Evolutionary conservation across 2,329 filamentous ascomycete species (phyloP).

Genomic region (Nannizziopsis arthrosporioides): DNA sequence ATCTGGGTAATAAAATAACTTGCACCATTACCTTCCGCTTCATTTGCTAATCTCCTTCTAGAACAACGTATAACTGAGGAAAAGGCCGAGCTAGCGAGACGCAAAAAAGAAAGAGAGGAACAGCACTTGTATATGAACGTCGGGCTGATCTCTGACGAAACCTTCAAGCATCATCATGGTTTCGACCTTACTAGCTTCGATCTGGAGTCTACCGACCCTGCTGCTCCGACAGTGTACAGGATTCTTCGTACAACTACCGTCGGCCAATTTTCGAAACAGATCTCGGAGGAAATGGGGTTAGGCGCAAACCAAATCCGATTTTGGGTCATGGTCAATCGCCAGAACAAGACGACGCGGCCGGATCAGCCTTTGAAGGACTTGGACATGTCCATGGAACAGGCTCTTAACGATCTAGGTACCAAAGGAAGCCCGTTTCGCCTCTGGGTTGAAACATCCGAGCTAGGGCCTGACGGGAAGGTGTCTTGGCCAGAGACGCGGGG

Average conservation of each 20-base stretch:
- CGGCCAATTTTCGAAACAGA: slow-evolving; percentile 56
- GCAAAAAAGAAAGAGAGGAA: slow-evolving; percentile 80
- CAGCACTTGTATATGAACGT: slow-evolving; percentile 84
- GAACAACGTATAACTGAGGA: slow-evolving; percentile 72
- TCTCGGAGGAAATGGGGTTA: slow-evolving; percentile 58
- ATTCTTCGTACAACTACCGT: slow-evolving; percentile 65
- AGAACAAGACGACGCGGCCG: slow-evolving; percentile 90
- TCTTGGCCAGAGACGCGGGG: slow-evolving; percentile 47
- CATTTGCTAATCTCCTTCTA: slow-evolving; percentile 26
- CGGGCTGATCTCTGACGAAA: slow-evolving; percentile 67
- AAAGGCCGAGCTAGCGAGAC: slow-evolving; percentile 59
- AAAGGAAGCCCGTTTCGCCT: slow-evolving; percentile 55
- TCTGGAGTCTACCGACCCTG: slow-evolving; percentile 48
- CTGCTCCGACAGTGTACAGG: slow-evolving; percentile 60
- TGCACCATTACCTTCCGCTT: slow-evolving; percentile 3
- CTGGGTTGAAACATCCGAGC: slow-evolving; percentile 71
- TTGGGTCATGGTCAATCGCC: slow-evolving; percentile 97
- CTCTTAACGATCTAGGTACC: slow-evolving; percentile 55
- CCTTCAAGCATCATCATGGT: slow-evolving; percentile 68
- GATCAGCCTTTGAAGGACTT: slow-evolving; percentile 74
- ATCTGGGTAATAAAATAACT: slow-evolving; percentile 52
- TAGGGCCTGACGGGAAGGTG: slow-evolving; percentile 57
- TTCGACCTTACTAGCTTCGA: slow-evolving; percentile 72
- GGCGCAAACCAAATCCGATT: slow-evolving; percentile 63
- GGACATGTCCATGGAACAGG: slow-evolving; percentile 67